Conservation (phyloP, 352 stramenopile species). For the Globisporangium emineosum region DNA sequence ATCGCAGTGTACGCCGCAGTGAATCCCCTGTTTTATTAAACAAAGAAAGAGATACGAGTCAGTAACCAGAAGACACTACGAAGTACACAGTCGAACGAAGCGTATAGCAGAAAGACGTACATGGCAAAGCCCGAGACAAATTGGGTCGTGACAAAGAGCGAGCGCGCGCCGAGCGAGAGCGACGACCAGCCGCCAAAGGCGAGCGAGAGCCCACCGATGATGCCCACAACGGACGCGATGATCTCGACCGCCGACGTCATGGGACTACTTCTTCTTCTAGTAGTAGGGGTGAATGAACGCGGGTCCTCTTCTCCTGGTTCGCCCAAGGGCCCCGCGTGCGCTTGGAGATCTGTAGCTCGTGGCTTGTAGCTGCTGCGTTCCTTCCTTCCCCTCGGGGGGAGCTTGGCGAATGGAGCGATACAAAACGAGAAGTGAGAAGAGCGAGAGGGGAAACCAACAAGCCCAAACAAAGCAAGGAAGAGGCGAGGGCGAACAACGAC, state of each 20-base stretch:
- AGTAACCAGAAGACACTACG: too few relatives aligned
- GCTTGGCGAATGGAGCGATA: conserved; percentile 23
- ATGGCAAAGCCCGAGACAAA: conserved; percentile 82
- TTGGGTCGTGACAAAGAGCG: conserved; percentile 80
- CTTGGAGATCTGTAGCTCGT: background rate
- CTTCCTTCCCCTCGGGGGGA: background rate
- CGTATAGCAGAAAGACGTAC: conserved; percentile 50
- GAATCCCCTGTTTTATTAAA: conserved; percentile 47
- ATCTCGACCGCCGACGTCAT: conserved; percentile 45
- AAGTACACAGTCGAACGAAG: too few relatives aligned
- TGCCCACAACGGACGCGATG: conserved; percentile 74
- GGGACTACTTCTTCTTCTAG: background rate
- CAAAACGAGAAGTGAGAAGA: conserved; percentile 60
- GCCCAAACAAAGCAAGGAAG: background rate
- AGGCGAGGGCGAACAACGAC: background rate
- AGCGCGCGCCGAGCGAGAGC: conserved; percentile 79
- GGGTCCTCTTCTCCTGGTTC: conserved; percentile 2
- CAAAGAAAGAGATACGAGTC: conserved; percentile 8
- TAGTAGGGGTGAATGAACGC: background rate
- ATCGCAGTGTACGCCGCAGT: conserved; percentile 68
- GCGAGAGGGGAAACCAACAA: conserved; percentile 7
- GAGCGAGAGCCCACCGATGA: conserved; percentile 79
- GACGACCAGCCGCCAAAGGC: conserved; percentile 85
- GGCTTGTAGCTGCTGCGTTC: background rate
- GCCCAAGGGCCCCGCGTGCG: background rate